These are phyloP conservation scores for Auriscalpium microsporum DNA, from an alignment of 768 basidiomycete genomes.

Conservation along the genomic window DNA sequence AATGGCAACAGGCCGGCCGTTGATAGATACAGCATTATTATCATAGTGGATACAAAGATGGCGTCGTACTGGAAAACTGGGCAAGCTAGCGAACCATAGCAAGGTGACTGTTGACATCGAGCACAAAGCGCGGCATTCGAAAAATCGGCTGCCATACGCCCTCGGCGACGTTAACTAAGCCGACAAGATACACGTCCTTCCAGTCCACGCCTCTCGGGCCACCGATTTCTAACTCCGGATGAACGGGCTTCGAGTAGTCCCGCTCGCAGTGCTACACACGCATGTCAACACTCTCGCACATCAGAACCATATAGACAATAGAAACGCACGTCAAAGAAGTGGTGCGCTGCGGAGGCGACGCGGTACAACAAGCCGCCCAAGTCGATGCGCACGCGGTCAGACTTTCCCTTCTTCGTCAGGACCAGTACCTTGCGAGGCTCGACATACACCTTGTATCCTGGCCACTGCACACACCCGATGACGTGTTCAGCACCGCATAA, in stretches of 20 bases:
- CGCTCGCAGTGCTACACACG: conserved; percentile 1
- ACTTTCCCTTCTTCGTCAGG: conserved; percentile 12
- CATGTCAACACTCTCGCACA: too few relatives aligned
- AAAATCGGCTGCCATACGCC: conserved; percentile 17
- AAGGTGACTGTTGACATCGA: neutral
- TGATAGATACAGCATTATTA: too few relatives aligned
- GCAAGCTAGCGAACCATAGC: too few relatives aligned
- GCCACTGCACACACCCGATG: conserved; percentile 6
- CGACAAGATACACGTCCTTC: conserved; percentile 9
- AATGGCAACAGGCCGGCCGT: too few relatives aligned
- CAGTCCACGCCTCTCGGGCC: conserved; percentile 4
- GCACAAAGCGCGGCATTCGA: conserved; percentile 1
- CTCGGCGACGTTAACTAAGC: conserved; percentile 12
- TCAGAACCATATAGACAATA: neutral
- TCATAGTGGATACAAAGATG: too few relatives aligned
- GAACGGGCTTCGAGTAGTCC: conserved; percentile 4
- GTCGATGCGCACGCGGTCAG: conserved; percentile 9
- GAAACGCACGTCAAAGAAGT: conserved; percentile 10
- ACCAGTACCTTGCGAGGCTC: conserved; percentile 10
- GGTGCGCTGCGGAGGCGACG: conserved; percentile 10
- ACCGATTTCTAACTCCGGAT: conserved; percentile 11
- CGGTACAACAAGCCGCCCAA: conserved; percentile 9
- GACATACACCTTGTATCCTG: conserved; percentile 8
- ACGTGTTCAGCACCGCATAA: neutral
- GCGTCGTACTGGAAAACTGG: too few relatives aligned